Evolutionary conservation across 805 yeast genomes (phyloP).

Genomic region (Yarrowia sp.): DNA sequence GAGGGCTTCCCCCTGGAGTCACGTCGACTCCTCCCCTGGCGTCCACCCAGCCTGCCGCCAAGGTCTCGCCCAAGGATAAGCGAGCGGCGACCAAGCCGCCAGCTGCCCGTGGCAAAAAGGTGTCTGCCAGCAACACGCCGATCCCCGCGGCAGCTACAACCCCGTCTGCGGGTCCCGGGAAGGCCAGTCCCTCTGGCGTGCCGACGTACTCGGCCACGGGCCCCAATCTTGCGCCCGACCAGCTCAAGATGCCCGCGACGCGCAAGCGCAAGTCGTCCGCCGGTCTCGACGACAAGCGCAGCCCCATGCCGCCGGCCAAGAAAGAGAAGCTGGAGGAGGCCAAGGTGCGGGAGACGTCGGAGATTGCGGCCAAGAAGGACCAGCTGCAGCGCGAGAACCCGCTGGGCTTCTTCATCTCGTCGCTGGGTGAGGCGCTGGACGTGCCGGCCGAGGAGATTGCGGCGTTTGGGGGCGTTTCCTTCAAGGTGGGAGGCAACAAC

Average conservation of each 20-base stretch:
- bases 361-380: conserved; percentile 42
- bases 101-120: conserved; percentile 15
- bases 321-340: conserved; percentile 40
- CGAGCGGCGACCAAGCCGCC: conserved; percentile 7
- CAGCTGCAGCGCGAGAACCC: conserved; percentile 48
- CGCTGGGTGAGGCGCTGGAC: conserved; percentile 50
- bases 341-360: conserved; percentile 42
- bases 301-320: conserved; percentile 42
- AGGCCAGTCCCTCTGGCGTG: conserved; percentile 44
- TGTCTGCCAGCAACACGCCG: conserved; percentile 12
- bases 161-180: conserved; percentile 6
- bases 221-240: conserved; percentile 45
- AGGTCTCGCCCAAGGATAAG: conserved; percentile 29
- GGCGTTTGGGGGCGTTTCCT: conserved; percentile 37
- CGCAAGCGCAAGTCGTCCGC: conserved; percentile 44
- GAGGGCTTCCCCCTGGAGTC: conserved; percentile 41
- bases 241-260: conserved; percentile 45
- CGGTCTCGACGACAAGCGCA: conserved; percentile 39
- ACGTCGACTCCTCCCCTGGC: conserved; percentile 13
- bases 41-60: conserved; percentile 4
- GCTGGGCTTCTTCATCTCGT: conserved; percentile 47
- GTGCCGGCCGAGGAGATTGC: conserved; percentile 48
- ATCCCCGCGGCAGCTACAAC: conserved; percentile 6
- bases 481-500: conserved; percentile 22
- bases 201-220: conserved; percentile 43